Evolutionary conservation across 1,284 basidiomycete genomes (phyloP).

Genomic region (Microbotryum scabiosae): DNA sequence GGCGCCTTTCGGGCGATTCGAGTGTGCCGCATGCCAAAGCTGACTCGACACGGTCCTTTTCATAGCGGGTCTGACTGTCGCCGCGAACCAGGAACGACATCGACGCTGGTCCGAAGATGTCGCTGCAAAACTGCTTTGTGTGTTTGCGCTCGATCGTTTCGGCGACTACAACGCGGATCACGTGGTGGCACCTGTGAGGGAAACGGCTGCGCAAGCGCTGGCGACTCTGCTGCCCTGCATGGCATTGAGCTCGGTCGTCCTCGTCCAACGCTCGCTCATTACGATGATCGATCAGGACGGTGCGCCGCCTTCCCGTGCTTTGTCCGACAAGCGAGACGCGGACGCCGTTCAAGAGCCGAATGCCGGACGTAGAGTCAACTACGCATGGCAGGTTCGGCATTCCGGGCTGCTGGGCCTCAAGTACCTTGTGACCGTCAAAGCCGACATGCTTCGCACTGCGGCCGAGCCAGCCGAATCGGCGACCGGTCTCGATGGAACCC

Average conservation of each 20-base stretch:
- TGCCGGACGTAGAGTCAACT: constrained; percentile 46
- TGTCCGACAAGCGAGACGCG: constrained; percentile 9
- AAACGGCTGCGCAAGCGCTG: constrained; percentile 90
- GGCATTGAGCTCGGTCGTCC: constrained; percentile 62
- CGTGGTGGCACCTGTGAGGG: constrained; percentile 91
- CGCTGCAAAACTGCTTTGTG: constrained; percentile 74
- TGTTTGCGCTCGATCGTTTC: constrained; percentile 93
- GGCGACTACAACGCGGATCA: constrained; percentile 97
- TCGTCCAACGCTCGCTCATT: constrained; percentile 74
- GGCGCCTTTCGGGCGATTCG: constrained; percentile 8
- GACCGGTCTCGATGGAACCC: background rate
- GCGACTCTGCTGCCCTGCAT: constrained; percentile 83
- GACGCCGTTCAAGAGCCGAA: constrained; percentile 37
- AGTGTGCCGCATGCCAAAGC: background rate
- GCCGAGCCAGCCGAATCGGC: constrained; percentile 25
- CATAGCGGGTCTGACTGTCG: constrained; percentile 37
- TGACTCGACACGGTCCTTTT: background rate
- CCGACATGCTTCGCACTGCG: constrained; percentile 56
- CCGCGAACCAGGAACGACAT: constrained; percentile 59
- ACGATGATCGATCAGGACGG: constrained; percentile 89
- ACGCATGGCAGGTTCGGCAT: constrained; percentile 96
- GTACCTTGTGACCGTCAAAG: constrained; percentile 90
- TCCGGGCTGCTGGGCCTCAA: constrained; percentile 93
- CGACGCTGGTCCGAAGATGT: constrained; percentile 83
- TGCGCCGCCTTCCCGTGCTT: constrained; percentile 36